Percentiles rank a stretch among this genome's conserved stretches.
Conservation (phyloP, 139 green algal species). For the Chlamydomonas schloesseri region DNA sequence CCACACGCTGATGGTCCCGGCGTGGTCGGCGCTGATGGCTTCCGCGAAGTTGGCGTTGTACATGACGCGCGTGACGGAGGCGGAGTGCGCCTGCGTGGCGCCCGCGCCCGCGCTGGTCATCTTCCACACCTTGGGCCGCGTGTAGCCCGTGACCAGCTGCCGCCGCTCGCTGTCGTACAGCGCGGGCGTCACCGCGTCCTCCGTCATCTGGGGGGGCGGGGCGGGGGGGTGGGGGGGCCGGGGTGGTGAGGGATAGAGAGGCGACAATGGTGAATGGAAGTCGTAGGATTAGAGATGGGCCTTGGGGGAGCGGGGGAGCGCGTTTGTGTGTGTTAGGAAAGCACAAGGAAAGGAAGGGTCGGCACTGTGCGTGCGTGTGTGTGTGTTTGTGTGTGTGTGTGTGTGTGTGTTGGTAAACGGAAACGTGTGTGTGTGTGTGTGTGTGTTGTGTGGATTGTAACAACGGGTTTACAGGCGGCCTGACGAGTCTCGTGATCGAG, state of each 20-base stretch:
- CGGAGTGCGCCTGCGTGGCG: constrained; percentile 32
- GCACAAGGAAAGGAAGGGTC: no score
- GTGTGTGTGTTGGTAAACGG: no score
- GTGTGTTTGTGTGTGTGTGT: no score
- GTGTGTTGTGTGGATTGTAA: no score
- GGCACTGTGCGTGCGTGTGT: no score
- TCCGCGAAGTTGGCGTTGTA: constrained; percentile 76
- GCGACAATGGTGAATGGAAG: no score
- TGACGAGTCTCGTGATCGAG: no score
- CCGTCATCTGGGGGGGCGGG: not conserved
- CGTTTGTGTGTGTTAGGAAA: no score
- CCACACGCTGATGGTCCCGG: constrained; percentile 73
- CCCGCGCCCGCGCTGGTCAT: constrained; percentile 24
- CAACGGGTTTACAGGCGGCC: no score
- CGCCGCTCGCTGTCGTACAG: constrained; percentile 24
- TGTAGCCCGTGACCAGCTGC: constrained; percentile 57
- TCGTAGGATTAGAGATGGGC: no score
- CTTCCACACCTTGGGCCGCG: constrained; percentile 52
- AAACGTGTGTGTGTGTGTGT: no score
- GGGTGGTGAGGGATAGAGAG: not conserved
- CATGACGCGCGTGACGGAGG: constrained; percentile 52
- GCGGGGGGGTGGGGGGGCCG: not conserved
- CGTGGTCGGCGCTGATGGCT: constrained; percentile 64
- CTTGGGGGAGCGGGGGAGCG: no score
- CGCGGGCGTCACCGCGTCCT: constrained; percentile 12